Percentiles rank a stretch among this genome's conserved stretches.
phyloP scores from a whole-genome alignment of 2,329 filamentous ascomycete genomes.

The Anisogramma anomala region DNA sequence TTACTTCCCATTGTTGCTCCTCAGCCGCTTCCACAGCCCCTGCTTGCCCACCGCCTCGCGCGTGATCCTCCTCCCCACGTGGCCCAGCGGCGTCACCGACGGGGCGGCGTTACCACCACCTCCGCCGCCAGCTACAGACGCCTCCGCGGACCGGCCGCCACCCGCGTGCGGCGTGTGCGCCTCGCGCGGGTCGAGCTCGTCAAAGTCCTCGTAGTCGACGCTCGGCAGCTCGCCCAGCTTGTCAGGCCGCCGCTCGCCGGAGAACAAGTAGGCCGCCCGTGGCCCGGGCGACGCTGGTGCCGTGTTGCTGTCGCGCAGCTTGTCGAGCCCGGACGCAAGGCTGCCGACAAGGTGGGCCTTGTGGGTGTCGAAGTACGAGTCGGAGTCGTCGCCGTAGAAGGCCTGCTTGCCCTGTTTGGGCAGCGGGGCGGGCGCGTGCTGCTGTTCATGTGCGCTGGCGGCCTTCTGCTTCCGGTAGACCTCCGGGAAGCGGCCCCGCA shows the following conservation, averaged over 20 bases:
- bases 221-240: slow-evolving; percentile 12
- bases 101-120: slow-evolving; percentile 5
- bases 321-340: slow-evolving; percentile 23
- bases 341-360: slow-evolving; percentile 22
- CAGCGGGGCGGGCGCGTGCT: slow-evolving; percentile 6
- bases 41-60: slow-evolving; percentile 10
- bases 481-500: slow-evolving; percentile 33
- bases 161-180: slow-evolving; percentile 39
- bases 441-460: slow-evolving; percentile 18
- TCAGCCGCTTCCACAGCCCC: slow-evolving; percentile 20
- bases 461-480: slow-evolving; percentile 35
- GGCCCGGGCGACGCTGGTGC: background rate
- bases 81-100: slow-evolving; percentile 32
- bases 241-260: slow-evolving; percentile 8
- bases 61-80: slow-evolving; percentile 1
- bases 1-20: slow-evolving; percentile 16
- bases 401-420: slow-evolving; percentile 6
- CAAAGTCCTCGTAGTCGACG: slow-evolving; percentile 20
- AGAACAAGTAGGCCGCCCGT: slow-evolving; percentile 10
- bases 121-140: background rate
- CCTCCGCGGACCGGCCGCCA: slow-evolving; percentile 16
- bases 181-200: slow-evolving; percentile 31
- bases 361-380: slow-evolving; percentile 16
- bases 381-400: slow-evolving; percentile 12
- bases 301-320: slow-evolving; percentile 21